A percentile compares a stretch with the other conserved stretches of the same genome.
Conservation (phyloP, 768 basidiomycete genomes). For the Zangia roseola region DNA sequence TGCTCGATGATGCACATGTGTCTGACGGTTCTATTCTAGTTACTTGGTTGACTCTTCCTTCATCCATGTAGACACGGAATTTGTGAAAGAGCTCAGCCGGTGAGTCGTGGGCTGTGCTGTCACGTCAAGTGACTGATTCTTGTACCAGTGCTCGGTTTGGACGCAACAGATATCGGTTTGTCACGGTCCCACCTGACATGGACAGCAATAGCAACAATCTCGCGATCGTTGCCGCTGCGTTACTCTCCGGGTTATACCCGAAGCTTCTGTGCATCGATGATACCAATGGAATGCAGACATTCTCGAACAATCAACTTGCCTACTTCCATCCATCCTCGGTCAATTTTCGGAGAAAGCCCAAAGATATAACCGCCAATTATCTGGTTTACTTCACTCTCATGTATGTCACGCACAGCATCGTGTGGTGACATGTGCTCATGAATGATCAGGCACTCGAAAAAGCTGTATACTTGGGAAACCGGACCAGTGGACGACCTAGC, state of each 20-base stretch:
- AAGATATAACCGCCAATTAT: constrained; percentile 73
- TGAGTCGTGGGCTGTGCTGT: constrained; percentile 12
- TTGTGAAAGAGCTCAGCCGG: constrained; percentile 74
- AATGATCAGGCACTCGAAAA: constrained; percentile 81
- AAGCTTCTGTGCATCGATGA: constrained; percentile 78
- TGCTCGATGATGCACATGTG: not conserved
- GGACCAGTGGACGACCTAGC: constrained; percentile 84
- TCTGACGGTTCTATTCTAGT: constrained; percentile 35
- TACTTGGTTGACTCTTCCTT: constrained; percentile 90
- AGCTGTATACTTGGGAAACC: constrained; percentile 90
- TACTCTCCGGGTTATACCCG: constrained; percentile 87
- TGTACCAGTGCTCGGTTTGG: constrained; percentile 67
- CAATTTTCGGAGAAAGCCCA: constrained; percentile 70
- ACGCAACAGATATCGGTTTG: constrained; percentile 73
- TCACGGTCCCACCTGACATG: constrained; percentile 66
- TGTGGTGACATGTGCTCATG: constrained; percentile 4
- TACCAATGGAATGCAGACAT: constrained; percentile 62
- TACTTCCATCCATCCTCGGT: constrained; percentile 90
- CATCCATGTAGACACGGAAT: constrained; percentile 61
- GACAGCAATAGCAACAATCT: constrained; percentile 68
- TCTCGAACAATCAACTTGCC: constrained; percentile 76
- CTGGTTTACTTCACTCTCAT: constrained; percentile 87
- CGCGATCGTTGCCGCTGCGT: constrained; percentile 71
- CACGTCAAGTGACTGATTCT: constrained; percentile 3
- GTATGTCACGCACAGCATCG: constrained; percentile 38